Evolutionary conservation across 768 basidiomycete species (phyloP), one percentile per base, ranked within the genome.

Genomic region (Collybiopsis confluens): DNA sequence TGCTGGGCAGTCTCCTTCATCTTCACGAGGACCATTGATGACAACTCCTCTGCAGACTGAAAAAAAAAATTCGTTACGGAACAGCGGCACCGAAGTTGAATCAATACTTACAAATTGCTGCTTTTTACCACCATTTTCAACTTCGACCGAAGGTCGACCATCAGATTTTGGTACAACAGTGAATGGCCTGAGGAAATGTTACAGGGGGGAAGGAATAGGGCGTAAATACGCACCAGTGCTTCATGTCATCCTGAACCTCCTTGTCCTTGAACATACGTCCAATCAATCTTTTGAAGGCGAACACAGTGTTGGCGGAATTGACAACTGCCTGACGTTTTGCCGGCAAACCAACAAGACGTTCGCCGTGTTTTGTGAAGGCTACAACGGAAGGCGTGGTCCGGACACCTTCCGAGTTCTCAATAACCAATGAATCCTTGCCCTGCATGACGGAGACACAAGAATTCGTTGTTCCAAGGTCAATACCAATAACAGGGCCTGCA

Each of bases 1-100:
- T 92, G 86, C 65, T 96, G 90, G 1, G 94, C 95, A n/a, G 96
- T 99, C 66, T 95, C 91, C 68, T 85, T 87, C 94, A 98, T 96
- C 75, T 98, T 99, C 10, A 72, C 75, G 23, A 93, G 72, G 2
- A 93, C 87, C 87, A 91, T 90, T 1, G 91, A 90, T 1, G 91
- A 93, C 23, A 93, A 63, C 68, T 93, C 89, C 64, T 92, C 91
- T 0, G 91, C 72, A 23, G 87, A 90, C 92, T 93, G 64, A 11
- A 63, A 58, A 42, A 42, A 58, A 45, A 55, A n/a, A 55, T 36
- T 24, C 53, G 57, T 43, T 20, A 9, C 23, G 23, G 2, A 30
- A 20, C 9, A 33, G 6, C 13, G n/a, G 26, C 47, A 18, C 33
- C 24, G 56, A 0, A 5, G 24, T n/a, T 59, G 54, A 21, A 49